Percentiles rank a stretch among this genome's conserved stretches.
phyloP scores from a whole-genome alignment of 164 flowering plant species.

The Piper betle region DNA sequence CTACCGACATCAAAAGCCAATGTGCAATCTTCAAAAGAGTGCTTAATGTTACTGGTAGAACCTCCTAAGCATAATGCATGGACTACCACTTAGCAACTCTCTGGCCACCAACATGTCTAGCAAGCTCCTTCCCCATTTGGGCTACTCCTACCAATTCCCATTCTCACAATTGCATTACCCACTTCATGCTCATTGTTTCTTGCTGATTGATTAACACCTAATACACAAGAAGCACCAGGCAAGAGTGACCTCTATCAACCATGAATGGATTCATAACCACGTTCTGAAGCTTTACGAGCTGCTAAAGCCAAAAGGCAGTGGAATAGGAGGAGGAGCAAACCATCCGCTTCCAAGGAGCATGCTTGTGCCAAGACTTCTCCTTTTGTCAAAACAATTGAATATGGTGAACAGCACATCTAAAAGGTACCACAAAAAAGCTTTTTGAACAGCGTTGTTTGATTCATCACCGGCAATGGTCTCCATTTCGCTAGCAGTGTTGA shows the following conservation, averaged over 20 bases:
- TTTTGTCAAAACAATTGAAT: slow-evolving; percentile 82
- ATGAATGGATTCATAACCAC: slow-evolving; percentile 23
- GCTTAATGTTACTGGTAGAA: slow-evolving; percentile 38
- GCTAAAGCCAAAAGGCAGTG: slow-evolving; percentile 50
- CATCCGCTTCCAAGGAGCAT: slow-evolving; percentile 87
- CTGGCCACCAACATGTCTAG: slow-evolving; percentile 39
- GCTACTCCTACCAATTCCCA: too few relatives aligned
- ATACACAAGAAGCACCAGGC: slow-evolving; percentile 65
- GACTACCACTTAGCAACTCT: slow-evolving; percentile 53
- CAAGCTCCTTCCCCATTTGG: slow-evolving; percentile 34
- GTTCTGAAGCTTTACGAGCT: slow-evolving; percentile 47
- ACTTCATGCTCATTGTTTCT: slow-evolving; percentile 45
- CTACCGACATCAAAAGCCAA: slow-evolving; percentile 54
- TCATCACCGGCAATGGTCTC: slow-evolving; percentile 35
- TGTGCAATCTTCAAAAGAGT: slow-evolving; percentile 85
- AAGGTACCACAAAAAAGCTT: slow-evolving; percentile 57
- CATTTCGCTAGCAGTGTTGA: slow-evolving; percentile 66
- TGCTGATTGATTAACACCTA: slow-evolving; percentile 60
- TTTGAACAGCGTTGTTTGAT: slow-evolving; percentile 22
- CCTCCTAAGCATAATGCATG: slow-evolving; percentile 48
- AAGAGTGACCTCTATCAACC: slow-evolving; percentile 48
- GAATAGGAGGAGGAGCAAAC: slow-evolving; percentile 80
- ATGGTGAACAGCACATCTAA: slow-evolving; percentile 85
- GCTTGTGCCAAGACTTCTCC: slow-evolving; percentile 63
- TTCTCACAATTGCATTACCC: neutral